These are phyloP conservation scores for Tylopilus cervinicoccineus DNA, from an alignment of 768 basidiomycete genomes.

Conservation along the genomic window DNA sequence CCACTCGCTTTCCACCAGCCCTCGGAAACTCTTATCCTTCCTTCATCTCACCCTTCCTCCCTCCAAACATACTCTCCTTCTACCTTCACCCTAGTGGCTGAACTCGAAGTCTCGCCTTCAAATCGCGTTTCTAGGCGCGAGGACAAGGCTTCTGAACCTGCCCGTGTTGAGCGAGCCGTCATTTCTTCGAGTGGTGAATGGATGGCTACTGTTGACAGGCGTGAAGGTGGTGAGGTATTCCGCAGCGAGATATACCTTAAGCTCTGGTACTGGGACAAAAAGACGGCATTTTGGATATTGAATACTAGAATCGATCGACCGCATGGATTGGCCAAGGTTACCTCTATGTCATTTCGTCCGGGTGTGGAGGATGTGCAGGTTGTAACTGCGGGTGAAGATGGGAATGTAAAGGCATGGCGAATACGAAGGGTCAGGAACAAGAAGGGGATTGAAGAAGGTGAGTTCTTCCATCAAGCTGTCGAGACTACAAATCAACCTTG, in stretches of 20 bases:
- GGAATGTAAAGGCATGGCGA: conserved; percentile 78
- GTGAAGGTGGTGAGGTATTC: conserved; percentile 63
- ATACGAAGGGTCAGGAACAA: conserved; percentile 45
- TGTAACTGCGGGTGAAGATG: conserved; percentile 74
- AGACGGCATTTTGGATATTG: conserved; percentile 59
- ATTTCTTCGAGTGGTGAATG: conserved; percentile 73
- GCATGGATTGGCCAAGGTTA: conserved; percentile 64
- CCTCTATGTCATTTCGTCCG: conserved; percentile 69
- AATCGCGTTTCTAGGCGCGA: conserved; percentile 85
- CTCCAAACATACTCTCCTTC: conserved; percentile 84
- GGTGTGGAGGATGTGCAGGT: conserved; percentile 40
- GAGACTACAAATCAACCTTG: neutral
- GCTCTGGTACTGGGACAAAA: conserved; percentile 83
- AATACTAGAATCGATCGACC: conserved; percentile 90
- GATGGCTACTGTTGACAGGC: conserved; percentile 87
- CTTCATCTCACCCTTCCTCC: conserved; percentile 94
- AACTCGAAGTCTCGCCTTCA: conserved; percentile 91
- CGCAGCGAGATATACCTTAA: conserved; percentile 77
- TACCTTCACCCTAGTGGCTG: conserved; percentile 66
- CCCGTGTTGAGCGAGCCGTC: conserved; percentile 66
- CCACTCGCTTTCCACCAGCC: conserved; percentile 76
- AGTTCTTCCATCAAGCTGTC: conserved; percentile 15
- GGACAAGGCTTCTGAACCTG: conserved; percentile 69
- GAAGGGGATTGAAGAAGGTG: conserved; percentile 50
- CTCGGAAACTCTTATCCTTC: conserved; percentile 77